Evolutionary conservation across 2,329 filamentous ascomycete species (phyloP), one percentile per base, ranked within the genome.

Genomic region (Harringtonia lauricola): DNA sequence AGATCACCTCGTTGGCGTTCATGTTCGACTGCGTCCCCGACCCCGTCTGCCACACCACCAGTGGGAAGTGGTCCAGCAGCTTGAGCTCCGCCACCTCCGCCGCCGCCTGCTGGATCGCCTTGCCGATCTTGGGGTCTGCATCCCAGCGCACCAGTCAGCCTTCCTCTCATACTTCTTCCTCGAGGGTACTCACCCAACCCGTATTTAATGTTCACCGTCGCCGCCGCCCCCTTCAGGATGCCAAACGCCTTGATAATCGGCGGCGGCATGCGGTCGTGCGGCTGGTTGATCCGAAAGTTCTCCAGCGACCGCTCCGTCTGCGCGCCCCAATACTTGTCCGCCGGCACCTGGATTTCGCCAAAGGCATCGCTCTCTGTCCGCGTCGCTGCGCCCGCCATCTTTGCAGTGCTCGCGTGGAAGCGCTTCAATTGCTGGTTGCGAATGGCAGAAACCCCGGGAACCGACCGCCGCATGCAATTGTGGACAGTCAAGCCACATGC

Each of bases 1-100:
- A 95, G 66, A 98, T 96, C 66, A 98, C 92, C 66, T 98, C 92
- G 72, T 98, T 98, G 63, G 90, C 89, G 71, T 98, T 98, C 92
- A 96, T 96, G 79, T 95, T 96, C 65, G 89, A 95, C 74, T 96
- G 92, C 26, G 92, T 96, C 61, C 92, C 92, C 41, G 92, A 96
- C 51, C 92, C 92, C 43, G 92, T 98, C 74, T 98, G 92, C 92
- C 92, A 98, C 60, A 98, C 90, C 45, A 96, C 90, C 49, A 96
- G 85, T 52, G 92, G 92, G 71, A 98, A 96, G 74, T 96, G 90
- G 65, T 95, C 89, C 59, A 94, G 65, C 57, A 96, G 82, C 76
- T 95, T 94, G 60, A 92, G 80, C 51, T 86, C 83, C 45, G 90
- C 89, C 34, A 98, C 90, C 71, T 98, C 92, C 51, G 81, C 76